Evolutionary conservation across 1,139 yeast species (phyloP).

Genomic region (Candida gigantensis): DNA sequence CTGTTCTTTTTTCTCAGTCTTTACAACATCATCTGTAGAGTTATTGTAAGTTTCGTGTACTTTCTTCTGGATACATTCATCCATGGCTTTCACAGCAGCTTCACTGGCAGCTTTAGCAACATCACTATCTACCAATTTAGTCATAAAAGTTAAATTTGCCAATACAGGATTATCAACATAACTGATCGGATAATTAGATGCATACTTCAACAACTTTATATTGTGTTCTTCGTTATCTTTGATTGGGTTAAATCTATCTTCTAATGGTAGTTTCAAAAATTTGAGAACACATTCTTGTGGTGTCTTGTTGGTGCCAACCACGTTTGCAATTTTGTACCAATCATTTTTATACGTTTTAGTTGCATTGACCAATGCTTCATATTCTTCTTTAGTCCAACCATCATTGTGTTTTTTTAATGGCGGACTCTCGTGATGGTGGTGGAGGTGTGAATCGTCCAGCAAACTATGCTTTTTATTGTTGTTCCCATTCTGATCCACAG

Average conservation of each 20-base stretch:
- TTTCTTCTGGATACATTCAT: constrained; percentile 45
- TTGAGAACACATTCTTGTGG: constrained; percentile 82
- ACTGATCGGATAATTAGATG: constrained; percentile 81
- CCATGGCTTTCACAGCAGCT: constrained; percentile 61
- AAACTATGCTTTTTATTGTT: constrained; percentile 9
- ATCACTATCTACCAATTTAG: constrained; percentile 84
- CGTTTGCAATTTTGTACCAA: constrained; percentile 75
- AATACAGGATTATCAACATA: constrained; percentile 90
- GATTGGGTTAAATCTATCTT: constrained; percentile 64
- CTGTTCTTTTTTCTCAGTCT: constrained; percentile 23
- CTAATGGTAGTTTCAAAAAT: constrained; percentile 79
- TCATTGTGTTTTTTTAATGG: constrained; percentile 37
- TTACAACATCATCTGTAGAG: constrained; percentile 49
- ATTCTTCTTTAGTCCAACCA: constrained; percentile 68
- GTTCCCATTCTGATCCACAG: constrained; percentile 9
- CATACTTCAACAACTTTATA: constrained; percentile 67
- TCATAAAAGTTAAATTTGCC: constrained; percentile 84
- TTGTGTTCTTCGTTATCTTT: constrained; percentile 46
- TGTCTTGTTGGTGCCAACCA: constrained; percentile 58
- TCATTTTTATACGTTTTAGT: constrained; percentile 60
- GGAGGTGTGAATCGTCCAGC: constrained; percentile 6
- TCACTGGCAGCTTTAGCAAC: constrained; percentile 81
- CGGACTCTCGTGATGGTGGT: no score
- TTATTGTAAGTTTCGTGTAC: constrained; percentile 26
- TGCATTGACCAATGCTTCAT: constrained; percentile 60